These are phyloP conservation scores for Buddleja alternifolia DNA, from an alignment of 257 asterid species.

Conservation along the genomic window DNA sequence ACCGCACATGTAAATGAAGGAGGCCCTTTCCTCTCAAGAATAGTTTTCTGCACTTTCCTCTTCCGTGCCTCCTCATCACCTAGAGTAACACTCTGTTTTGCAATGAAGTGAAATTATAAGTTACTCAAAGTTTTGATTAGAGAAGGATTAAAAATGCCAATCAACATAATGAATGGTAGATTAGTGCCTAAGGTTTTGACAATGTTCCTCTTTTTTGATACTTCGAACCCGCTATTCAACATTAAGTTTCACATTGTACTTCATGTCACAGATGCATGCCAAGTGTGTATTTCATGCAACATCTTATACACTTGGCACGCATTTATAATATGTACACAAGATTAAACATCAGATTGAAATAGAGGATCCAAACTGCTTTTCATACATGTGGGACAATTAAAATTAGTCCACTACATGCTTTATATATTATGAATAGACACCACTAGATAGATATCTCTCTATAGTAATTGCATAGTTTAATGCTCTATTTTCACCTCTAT, in stretches of 20 bases:
- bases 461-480: too few species aligned
- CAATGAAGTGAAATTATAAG: conserved; percentile 20
- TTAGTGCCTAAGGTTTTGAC: not conserved
- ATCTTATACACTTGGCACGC: too few species aligned
- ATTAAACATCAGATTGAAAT: too few species aligned
- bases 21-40: conserved; percentile 98
- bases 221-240: too few species aligned
- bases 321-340: too few species aligned
- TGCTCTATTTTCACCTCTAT: conserved; percentile 65
- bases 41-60: conserved; percentile 97
- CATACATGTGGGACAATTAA: not conserved
- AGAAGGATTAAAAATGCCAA: not conserved
- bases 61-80: conserved; percentile 99
- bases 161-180: not conserved
- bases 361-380: not conserved
- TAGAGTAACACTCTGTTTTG: conserved; percentile 86
- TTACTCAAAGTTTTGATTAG: conserved; percentile 16
- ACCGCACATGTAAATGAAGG: conserved; percentile 92
- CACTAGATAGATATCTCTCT: not conserved
- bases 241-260: too few species aligned
- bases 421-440: not conserved
- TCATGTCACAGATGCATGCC: too few species aligned
- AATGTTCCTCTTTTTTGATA: not conserved
- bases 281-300: too few species aligned
- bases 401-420: not conserved